Evolutionary conservation across 2,329 filamentous ascomycete species (phyloP).

Genomic region (Spiromastix sp.): DNA sequence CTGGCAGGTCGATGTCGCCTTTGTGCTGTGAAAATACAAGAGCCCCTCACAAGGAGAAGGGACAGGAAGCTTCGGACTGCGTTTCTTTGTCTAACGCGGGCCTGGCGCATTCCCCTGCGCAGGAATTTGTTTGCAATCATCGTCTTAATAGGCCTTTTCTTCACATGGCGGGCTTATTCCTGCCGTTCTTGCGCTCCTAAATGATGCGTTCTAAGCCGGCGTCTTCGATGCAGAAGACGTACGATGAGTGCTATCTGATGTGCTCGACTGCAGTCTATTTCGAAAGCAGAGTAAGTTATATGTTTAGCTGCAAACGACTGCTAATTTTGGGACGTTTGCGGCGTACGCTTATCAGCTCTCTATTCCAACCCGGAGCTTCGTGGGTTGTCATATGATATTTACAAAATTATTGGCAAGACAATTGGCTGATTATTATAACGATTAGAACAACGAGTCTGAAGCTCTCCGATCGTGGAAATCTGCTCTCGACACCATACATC

Average conservation of each 20-base stretch:
- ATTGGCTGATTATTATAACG: too few species aligned
- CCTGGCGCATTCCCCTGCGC: too few species aligned
- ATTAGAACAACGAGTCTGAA: conserved; percentile 82
- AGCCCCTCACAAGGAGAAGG: too few species aligned
- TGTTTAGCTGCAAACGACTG: too few species aligned
- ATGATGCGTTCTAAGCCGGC: conserved; percentile 50
- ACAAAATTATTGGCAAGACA: too few species aligned
- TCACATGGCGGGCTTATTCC: conserved; percentile 8
- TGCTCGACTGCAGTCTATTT: conserved; percentile 96
- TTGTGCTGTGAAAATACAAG: too few species aligned
- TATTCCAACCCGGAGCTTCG: neutral
- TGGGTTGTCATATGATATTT: neutral
- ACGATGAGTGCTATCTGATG: conserved; percentile 90
- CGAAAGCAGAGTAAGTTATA: conserved; percentile 63
- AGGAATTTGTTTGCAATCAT: too few species aligned
- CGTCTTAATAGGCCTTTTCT: too few species aligned
- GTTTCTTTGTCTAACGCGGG: too few species aligned
- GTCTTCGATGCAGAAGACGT: conserved; percentile 85
- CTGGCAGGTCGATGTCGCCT: too few species aligned
- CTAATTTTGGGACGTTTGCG: neutral
- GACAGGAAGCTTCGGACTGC: too few species aligned
- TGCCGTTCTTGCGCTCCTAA: conserved; percentile 10
- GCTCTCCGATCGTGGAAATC: conserved; percentile 83
- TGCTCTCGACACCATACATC: conserved; percentile 79
- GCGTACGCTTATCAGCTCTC: conserved; percentile 2